Base-by-base conservation (phyloP, 768 basidiomycete genomes). In the Boletus subcaerulescens region DNA sequence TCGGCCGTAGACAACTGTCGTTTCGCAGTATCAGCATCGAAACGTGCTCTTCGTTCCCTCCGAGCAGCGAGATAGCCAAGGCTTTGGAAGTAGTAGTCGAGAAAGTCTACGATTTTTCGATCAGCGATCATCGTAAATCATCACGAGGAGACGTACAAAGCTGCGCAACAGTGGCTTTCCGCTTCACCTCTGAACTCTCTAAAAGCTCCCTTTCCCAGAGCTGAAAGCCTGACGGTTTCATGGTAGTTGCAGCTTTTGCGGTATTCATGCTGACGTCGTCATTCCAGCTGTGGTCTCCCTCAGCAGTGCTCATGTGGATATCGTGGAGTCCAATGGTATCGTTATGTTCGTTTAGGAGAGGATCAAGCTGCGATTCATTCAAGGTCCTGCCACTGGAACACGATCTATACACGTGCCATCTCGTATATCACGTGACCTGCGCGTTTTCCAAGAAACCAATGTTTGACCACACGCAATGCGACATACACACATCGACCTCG, bases 31-130 rank as follows among this genome's bases (percentile, higher is more conserved):
- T 97, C 94, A 15, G 78, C 74, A 66, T 96, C 89, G 71, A 98
- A 98, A 52, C 78, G 83, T 17, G 83, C 70, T 29, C 93, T 82
- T 24, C 97, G 86, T 44, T 93, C 86, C 69, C 93, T 94, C 24
- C 97, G 84, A 18, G 87, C 73, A 9, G 88, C 84, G 55, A 98
- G 80, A 72, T 98, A 98, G 17, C 92, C 93, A 36, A 99, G 80
- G 1, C 85, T 81, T 68, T 98, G 93, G 70, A 99, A 99, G 75
- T 99, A 99, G 70, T 99, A 98, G 72, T 98, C 96, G 48, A 97
- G 82, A 74, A 98, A 98, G 76, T 91, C 93, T 95, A 60, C 33
- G 52, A 43, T 52, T 47, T 31, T 48, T 60, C 38, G 39, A 65
- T 56, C 53, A 55, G 14, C 18, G 22, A 45, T 32, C 32, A 59